phyloP scores from a whole-genome alignment of 139 green algal genomes.

The Tetradesmus obliquus region DNA sequence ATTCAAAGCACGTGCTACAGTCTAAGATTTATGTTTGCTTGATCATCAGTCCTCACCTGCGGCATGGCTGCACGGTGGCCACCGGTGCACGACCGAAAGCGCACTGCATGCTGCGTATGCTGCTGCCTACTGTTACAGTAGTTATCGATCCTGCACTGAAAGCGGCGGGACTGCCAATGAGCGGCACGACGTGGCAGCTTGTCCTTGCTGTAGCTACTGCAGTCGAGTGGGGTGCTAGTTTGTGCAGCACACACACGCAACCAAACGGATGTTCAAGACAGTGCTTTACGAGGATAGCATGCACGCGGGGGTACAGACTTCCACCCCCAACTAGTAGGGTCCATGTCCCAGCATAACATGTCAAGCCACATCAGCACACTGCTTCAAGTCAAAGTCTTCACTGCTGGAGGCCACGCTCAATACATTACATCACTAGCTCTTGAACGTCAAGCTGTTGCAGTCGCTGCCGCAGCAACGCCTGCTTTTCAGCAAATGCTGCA shows the following conservation, averaged over 20 bases:
- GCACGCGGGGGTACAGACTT: background rate
- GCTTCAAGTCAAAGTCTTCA: background rate
- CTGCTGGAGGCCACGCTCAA: too few relatives aligned
- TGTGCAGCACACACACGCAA: background rate
- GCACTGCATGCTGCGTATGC: constrained; percentile 17
- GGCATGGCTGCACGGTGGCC: background rate
- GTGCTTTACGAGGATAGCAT: background rate
- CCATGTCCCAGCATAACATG: background rate
- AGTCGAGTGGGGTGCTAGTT: background rate
- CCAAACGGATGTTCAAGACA: too few relatives aligned
- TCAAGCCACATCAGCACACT: background rate
- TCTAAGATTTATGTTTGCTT: background rate
- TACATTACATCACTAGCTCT: background rate
- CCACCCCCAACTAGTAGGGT: background rate
- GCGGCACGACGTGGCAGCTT: background rate
- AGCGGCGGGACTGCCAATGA: background rate
- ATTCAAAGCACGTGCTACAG: too few relatives aligned
- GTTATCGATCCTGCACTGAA: background rate
- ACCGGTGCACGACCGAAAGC: background rate
- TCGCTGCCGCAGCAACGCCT: constrained; percentile 8
- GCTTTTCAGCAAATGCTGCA: constrained; percentile 6
- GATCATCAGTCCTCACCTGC: background rate
- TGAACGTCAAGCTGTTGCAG: background rate
- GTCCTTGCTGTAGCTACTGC: background rate
- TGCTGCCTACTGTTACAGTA: background rate